Conservation (phyloP, 129 eudicot species). For the Helichrysum umbraculigerum region DNA sequence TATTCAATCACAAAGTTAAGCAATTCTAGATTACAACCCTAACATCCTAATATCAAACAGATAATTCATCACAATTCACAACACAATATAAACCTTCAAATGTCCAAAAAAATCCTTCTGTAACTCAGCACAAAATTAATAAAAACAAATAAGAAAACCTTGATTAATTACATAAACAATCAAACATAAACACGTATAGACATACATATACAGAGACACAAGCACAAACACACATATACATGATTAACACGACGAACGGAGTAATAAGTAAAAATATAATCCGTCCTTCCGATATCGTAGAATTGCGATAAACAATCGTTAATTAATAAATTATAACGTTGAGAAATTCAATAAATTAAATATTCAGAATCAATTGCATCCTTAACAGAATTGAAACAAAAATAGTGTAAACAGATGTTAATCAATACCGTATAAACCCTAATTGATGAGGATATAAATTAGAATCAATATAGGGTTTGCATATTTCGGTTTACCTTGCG, state of each 20-base stretch:
- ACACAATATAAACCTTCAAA: background rate
- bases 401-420: background rate
- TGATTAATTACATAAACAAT: background rate
- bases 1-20: constrained; percentile 6
- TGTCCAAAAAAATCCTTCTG: background rate
- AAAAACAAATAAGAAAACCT: background rate
- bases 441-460: constrained; percentile 11
- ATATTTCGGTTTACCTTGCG: constrained; percentile 25
- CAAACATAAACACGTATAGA: background rate
- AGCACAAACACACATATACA: background rate
- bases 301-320: background rate
- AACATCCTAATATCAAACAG: background rate
- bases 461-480: background rate
- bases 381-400: background rate
- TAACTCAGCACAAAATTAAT: background rate
- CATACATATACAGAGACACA: background rate
- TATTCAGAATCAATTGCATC: background rate
- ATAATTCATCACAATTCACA: background rate
- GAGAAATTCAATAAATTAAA: constrained; percentile 5
- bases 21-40: background rate
- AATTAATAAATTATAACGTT: background rate
- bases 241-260: background rate
- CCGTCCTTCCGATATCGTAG: background rate
- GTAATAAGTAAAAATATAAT: background rate
- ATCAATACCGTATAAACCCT: constrained; percentile 22